Percentiles rank a stretch among this genome's conserved stretches.
These are phyloP conservation scores for Mycena albidolilacea DNA, from an alignment of 768 basidiomycete genomes.

Conservation along the genomic window DNA sequence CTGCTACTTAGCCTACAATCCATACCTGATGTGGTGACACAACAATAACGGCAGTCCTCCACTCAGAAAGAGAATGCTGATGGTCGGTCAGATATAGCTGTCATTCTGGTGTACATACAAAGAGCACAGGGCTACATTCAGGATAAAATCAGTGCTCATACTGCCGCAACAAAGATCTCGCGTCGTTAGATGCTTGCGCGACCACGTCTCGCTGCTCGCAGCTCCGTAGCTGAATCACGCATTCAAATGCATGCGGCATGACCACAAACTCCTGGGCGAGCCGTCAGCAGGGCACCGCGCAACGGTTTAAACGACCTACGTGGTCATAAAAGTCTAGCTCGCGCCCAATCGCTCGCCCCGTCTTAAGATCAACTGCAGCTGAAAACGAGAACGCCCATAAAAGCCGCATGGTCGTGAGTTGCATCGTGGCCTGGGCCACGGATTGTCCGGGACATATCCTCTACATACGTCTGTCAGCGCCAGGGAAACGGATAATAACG, in stretches of 20 bases:
- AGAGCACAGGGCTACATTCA: no score
- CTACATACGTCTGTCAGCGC: conserved; percentile 15
- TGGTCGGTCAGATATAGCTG: no score
- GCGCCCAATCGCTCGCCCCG: conserved; percentile 23
- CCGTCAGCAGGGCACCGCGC: not conserved
- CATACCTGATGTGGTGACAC: no score
- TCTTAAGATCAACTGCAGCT: conserved; percentile 3
- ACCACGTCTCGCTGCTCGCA: conserved; percentile 19
- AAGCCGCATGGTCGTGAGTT: conserved; percentile 39
- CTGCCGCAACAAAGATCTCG: not conserved
- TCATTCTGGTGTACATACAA: no score
- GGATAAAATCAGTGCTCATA: conserved; percentile 5
- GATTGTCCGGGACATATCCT: conserved; percentile 40
- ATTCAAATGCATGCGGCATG: conserved; percentile 22
- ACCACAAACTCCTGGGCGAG: conserved; percentile 18
- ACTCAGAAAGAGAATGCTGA: no score
- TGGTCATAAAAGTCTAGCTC: conserved; percentile 34
- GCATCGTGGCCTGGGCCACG: conserved; percentile 29
- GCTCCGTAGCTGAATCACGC: conserved; percentile 11
- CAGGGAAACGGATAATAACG: not conserved
- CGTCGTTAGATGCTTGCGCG: conserved; percentile 4
- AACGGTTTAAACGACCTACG: conserved; percentile 17
- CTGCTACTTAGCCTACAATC: no score
- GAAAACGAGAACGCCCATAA: conserved; percentile 47
- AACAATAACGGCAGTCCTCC: no score